Base-by-base conservation (phyloP, 495 filamentous ascomycete species). In the Podospora tetraspora region DNA sequence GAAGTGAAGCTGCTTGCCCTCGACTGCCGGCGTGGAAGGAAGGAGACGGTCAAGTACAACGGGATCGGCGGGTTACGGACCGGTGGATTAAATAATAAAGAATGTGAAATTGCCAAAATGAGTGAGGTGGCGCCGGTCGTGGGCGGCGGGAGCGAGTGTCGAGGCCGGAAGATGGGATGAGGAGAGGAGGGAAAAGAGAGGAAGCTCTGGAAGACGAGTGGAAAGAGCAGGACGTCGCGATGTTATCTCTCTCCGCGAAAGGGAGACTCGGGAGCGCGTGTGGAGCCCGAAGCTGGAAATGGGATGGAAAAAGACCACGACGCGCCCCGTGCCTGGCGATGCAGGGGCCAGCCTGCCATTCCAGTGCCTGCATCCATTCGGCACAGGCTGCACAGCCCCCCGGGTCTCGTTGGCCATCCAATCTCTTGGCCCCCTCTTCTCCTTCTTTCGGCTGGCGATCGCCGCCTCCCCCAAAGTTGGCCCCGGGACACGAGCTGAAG, bases 11-110 rank as follows among this genome's bases (percentile, higher is more conserved):
- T 69, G 58, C 57, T 60, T 24, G 59, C 30, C 65, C 65, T 66
- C 65, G 65, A 66, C 65, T 66, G 58, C 65, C 65, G 22, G 65
- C 57, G 65, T 61, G 19, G 19, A 58, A 66, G 65, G 65, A 43
- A 60, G 27, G 23, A 29, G 23, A 60, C 23, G 59, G 59, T 25
- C 23, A 25, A 29, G 13, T 19, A 25, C 57, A 10, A 25, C 57
- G 22, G 22, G 59, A 29, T 22, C 27, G 23, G 13, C 11, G 59
- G 59, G 13, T 25, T 25, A 29, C 19, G 12, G 59, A 60, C 9
- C 23, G 13, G 59, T 29, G 59, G 23, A 29, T 60, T 60, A 16
- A 29, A 24, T 29, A 23, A 60, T 13, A 24, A 59, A 19, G 59
- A 60, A 52, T n/a, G 43, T 52, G 16, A n/a, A 52, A 5, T 52